phyloP scores from a whole-genome alignment of 495 filamentous ascomycete genomes.

The Aspergillus funiculosus region DNA sequence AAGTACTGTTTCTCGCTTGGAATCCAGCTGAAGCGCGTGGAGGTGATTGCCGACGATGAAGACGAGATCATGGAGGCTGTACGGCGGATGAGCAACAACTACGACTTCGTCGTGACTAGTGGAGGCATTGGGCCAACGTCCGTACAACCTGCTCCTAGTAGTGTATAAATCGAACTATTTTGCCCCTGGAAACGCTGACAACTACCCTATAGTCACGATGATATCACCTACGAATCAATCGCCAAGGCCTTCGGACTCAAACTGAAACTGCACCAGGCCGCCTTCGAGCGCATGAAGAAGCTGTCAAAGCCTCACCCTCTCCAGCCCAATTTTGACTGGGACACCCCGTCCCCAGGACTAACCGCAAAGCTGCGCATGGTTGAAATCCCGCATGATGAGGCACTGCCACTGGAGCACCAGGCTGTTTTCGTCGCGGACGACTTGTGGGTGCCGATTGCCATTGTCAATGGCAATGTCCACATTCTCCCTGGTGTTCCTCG shows the following conservation, averaged over 20 bases:
- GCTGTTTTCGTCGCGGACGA: constrained; percentile 71
- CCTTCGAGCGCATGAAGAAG: constrained; percentile 75
- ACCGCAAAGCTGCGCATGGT: constrained; percentile 87
- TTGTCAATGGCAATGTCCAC: constrained; percentile 89
- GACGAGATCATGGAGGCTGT: constrained; percentile 83
- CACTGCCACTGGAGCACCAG: constrained; percentile 53
- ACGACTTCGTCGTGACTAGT: constrained; percentile 91
- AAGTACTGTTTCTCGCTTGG: constrained; percentile 90
- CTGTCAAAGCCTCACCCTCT: constrained; percentile 65
- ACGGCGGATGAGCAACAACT: constrained; percentile 74
- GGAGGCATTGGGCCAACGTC: constrained; percentile 95
- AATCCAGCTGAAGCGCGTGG: constrained; percentile 81
- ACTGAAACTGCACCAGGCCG: constrained; percentile 66
- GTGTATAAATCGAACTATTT: too few relatives aligned
- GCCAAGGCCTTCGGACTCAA: constrained; percentile 79
- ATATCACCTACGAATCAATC: constrained; percentile 94
- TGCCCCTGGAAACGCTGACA: too few relatives aligned
- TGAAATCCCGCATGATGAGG: constrained; percentile 68
- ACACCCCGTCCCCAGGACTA: constrained; percentile 68
- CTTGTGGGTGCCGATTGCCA: constrained; percentile 82
- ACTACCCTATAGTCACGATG: constrained; percentile 64
- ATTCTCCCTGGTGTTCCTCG: constrained; percentile 87
- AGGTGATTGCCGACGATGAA: constrained; percentile 90
- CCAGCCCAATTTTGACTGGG: constrained; percentile 78
- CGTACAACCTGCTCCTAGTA: constrained; percentile 25